A percentile compares a stretch with the other conserved stretches of the same genome.
Conservation (phyloP, 768 basidiomycete genomes). For the Cubamyces sp. region DNA sequence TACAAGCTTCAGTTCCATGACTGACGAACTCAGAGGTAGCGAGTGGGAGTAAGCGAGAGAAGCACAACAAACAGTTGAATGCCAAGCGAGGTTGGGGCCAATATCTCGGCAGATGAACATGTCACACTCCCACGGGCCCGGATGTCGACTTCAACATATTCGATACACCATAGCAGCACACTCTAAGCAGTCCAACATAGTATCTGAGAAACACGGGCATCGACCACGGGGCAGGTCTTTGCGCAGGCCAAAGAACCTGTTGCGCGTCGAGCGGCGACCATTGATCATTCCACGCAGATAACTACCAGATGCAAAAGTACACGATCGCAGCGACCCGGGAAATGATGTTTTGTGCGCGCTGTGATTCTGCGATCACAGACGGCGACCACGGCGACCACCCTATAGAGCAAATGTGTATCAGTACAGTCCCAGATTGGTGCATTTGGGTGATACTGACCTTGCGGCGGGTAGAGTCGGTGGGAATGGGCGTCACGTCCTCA, state of each 20-base stretch:
- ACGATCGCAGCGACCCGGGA: slow-evolving; percentile 22
- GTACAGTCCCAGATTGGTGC: background rate
- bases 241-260: slow-evolving; percentile 51
- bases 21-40: slow-evolving; percentile 18
- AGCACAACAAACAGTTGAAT: background rate
- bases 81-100: background rate
- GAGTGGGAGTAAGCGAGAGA: background rate
- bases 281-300: slow-evolving; percentile 43
- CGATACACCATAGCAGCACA: slow-evolving; percentile 24
- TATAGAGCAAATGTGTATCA: slow-evolving; percentile 36
- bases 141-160: background rate
- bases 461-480: slow-evolving; percentile 95
- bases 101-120: background rate
- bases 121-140: slow-evolving; percentile 1
- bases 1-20: slow-evolving; percentile 54
- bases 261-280: slow-evolving; percentile 92
- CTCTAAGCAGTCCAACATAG: slow-evolving; percentile 20
- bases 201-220: slow-evolving; percentile 28
- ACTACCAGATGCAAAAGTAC: slow-evolving; percentile 40
- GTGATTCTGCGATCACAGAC: slow-evolving; percentile 60
- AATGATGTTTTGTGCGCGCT: slow-evolving; percentile 32
- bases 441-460: slow-evolving; percentile 61
- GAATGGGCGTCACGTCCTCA: slow-evolving; percentile 97
- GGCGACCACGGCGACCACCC: slow-evolving; percentile 99
- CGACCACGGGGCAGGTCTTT: slow-evolving; percentile 81